phyloP scores from a whole-genome alignment of 148 eudicot species.

The Diospyros kaki region DNA sequence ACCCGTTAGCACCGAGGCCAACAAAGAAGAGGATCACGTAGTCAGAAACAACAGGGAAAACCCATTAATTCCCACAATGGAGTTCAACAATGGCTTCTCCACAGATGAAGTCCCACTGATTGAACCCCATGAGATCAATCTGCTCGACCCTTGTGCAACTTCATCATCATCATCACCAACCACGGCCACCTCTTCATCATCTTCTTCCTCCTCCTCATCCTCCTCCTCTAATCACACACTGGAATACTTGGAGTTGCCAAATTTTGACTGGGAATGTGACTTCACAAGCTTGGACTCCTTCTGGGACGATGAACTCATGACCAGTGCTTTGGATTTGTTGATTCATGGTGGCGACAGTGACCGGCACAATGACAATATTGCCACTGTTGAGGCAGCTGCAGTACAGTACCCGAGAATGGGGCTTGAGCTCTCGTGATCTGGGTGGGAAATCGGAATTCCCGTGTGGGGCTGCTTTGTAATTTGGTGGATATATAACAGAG shows the following conservation, averaged over 20 bases:
- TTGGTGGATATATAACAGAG: too few species aligned
- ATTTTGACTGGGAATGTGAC: conserved; percentile 31
- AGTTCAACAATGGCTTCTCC: conserved; percentile 34
- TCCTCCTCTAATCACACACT: conserved; percentile 17
- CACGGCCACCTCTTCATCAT: conserved; percentile 10
- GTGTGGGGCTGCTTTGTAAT: background rate
- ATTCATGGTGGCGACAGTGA: conserved; percentile 9
- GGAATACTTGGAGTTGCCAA: conserved; percentile 28
- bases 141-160: conserved; percentile 6
- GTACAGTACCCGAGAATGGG: background rate
- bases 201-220: conserved; percentile 14
- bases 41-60: background rate
- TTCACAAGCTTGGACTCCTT: conserved; percentile 18
- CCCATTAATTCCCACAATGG: conserved; percentile 17
- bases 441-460: background rate
- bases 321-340: conserved; percentile 23
- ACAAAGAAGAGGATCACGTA: background rate
- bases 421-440: conserved; percentile 2
- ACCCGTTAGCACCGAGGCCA: too few species aligned
- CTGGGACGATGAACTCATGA: conserved; percentile 39
- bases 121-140: conserved; percentile 40
- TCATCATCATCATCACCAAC: conserved; percentile 15
- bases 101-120: conserved; percentile 53
- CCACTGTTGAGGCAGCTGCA: background rate
- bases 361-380: background rate